Evolutionary conservation across 1,284 basidiomycete species (phyloP).

Genomic region (Cutaneotrichosporon sp.): DNA sequence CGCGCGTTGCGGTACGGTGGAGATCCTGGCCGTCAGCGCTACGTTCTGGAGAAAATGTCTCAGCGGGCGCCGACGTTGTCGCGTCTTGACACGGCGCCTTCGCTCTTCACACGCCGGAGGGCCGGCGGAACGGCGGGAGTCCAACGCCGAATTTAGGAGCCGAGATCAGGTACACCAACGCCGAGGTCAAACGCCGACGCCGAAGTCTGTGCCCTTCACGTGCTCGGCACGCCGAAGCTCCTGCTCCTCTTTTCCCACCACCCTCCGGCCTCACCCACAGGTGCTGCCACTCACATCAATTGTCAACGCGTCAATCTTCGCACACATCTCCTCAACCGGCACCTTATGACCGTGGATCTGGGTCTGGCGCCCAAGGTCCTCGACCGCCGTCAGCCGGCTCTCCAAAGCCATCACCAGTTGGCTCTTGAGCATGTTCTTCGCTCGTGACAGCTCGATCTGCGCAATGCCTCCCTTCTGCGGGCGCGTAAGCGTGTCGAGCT

Average conservation of each 20-base stretch:
- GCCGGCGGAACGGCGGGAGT: too few relatives aligned
- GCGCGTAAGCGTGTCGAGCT: constrained; percentile 55
- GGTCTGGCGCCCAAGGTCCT: constrained; percentile 65
- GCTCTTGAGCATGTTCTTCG: constrained; percentile 94
- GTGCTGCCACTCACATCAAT: constrained; percentile 61
- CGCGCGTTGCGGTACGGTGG: constrained; percentile 43
- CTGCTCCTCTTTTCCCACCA: not conserved
- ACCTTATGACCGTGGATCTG: constrained; percentile 88
- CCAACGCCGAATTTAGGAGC: too few relatives aligned
- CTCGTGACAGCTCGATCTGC: constrained; percentile 66
- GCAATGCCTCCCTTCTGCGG: constrained; percentile 44
- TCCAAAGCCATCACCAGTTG: constrained; percentile 94
- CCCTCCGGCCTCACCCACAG: not conserved
- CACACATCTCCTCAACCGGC: constrained; percentile 85
- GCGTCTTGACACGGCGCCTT: too few relatives aligned
- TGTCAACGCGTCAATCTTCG: constrained; percentile 76
- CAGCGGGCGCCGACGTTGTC: too few relatives aligned
- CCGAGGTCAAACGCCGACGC: not conserved
- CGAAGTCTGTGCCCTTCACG: not conserved
- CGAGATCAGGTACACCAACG: too few relatives aligned
- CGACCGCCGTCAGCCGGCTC: constrained; percentile 82
- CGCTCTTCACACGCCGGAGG: too few relatives aligned
- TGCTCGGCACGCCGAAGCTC: not conserved
- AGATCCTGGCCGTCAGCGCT: constrained; percentile 31
- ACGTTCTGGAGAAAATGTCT: too few relatives aligned